These are phyloP conservation scores for Lentinus tigrinus DNA, from an alignment of 768 basidiomycete species.

Conservation along the genomic window DNA sequence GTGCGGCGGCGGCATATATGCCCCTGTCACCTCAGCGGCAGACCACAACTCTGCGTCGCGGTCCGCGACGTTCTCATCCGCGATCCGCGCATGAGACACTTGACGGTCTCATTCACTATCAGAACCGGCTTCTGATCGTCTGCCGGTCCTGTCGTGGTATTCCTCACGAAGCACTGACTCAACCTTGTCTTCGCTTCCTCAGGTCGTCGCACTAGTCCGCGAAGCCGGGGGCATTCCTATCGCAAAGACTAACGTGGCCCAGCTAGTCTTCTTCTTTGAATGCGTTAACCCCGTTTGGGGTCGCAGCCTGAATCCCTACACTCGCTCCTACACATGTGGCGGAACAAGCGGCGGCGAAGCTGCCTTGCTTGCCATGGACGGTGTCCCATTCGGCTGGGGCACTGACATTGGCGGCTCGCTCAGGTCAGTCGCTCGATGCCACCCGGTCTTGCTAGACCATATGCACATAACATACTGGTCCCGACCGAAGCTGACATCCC, in stretches of 20 bases:
- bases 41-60: too few species aligned
- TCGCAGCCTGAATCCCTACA: constrained; percentile 67
- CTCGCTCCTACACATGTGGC: constrained; percentile 44
- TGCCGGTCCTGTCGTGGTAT: too few species aligned
- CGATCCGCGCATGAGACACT: too few species aligned
- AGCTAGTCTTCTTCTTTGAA: constrained; percentile 83
- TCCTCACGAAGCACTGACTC: background rate
- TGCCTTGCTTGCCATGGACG: constrained; percentile 76
- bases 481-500: background rate
- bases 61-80: too few species aligned
- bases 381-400: constrained; percentile 76
- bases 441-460: background rate
- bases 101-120: too few species aligned
- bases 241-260: constrained; percentile 90
- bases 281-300: constrained; percentile 82
- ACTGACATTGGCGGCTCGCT: constrained; percentile 83
- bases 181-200: background rate
- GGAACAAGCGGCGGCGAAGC: constrained; percentile 85
- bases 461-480: background rate
- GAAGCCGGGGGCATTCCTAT: constrained; percentile 78
- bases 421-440: constrained; percentile 21
- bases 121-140: background rate
- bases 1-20: background rate
- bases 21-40: background rate
- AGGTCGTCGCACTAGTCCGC: constrained; percentile 59